A percentile compares a stretch with the other conserved stretches of the same genome.
These are phyloP conservation scores for Talaromyces sp. DNA, from an alignment of 2,329 filamentous ascomycete species.

Conservation along the genomic window DNA sequence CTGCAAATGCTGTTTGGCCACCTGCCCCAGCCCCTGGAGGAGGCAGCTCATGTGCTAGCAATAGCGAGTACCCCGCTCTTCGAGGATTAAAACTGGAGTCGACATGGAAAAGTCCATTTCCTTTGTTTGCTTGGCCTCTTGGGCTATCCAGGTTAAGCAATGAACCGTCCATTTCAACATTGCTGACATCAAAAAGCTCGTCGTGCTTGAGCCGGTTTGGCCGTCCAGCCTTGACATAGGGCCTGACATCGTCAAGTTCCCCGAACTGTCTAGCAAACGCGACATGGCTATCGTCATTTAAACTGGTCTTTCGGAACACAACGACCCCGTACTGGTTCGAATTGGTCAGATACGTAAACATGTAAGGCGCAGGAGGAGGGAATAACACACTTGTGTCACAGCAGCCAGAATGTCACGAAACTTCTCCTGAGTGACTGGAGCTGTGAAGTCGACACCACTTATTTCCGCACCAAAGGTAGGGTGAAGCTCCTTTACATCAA, in stretches of 20 bases:
- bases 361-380: not conserved
- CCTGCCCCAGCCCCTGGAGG: conserved; percentile 35
- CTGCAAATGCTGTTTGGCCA: conserved; percentile 50
- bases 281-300: conserved; percentile 49
- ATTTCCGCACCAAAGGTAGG: conserved; percentile 5
- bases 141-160: conserved; percentile 38
- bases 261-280: conserved; percentile 47
- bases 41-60: conserved; percentile 47
- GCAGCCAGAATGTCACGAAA: not conserved
- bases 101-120: conserved; percentile 50
- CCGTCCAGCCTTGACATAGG: conserved; percentile 43
- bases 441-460: conserved; percentile 3
- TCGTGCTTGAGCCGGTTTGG: conserved; percentile 43
- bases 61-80: conserved; percentile 47
- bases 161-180: conserved; percentile 45
- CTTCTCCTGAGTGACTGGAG: not conserved
- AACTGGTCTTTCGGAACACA: conserved; percentile 46
- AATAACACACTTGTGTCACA: not conserved
- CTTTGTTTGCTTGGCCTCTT: conserved; percentile 38
- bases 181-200: conserved; percentile 55
- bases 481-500: conserved; percentile 2
- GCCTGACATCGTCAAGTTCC: conserved; percentile 50
- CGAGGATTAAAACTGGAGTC: conserved; percentile 53
- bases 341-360: not conserved
- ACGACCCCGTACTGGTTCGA: conserved; percentile 46